phyloP scores from a whole-genome alignment of 1,284 basidiomycete species.

The Cutaneotrichosporon cavernicola region DNA sequence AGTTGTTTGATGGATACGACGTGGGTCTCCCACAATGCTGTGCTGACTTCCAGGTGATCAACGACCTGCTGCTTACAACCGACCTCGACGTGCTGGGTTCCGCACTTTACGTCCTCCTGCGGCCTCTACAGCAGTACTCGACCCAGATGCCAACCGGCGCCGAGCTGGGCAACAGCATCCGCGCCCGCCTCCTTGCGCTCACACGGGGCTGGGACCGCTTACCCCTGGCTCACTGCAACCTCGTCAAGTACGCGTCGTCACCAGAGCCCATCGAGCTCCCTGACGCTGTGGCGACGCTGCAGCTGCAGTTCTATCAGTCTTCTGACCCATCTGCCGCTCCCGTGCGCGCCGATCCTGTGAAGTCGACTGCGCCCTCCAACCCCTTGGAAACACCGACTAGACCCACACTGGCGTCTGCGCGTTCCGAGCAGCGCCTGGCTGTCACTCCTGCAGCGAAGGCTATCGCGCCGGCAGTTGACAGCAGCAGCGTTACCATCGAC shows the following conservation, averaged over 20 bases:
- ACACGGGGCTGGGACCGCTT: conserved; percentile 36
- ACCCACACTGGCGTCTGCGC: conserved; percentile 15
- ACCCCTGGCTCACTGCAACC: conserved; percentile 49
- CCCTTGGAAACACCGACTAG: conserved; percentile 33
- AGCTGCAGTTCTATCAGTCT: conserved; percentile 54
- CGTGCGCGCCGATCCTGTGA: conserved; percentile 1
- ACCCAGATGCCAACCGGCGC: conserved; percentile 67
- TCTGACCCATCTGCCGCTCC: conserved; percentile 10
- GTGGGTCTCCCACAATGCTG: conserved; percentile 58
- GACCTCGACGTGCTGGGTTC: conserved; percentile 86
- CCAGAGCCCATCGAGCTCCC: conserved; percentile 12
- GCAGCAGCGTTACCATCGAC: conserved; percentile 38
- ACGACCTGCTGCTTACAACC: conserved; percentile 79
- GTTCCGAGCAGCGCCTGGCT: conserved; percentile 9
- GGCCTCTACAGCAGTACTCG: conserved; percentile 93
- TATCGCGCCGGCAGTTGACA: conserved; percentile 10
- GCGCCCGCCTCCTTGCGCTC: conserved; percentile 50
- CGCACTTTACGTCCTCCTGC: conserved; percentile 79
- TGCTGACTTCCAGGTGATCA: conserved; percentile 46
- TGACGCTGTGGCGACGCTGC: conserved; percentile 38
- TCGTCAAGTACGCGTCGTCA: conserved; percentile 49
- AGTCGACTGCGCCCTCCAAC: neutral
- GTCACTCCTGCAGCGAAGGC: conserved; percentile 18
- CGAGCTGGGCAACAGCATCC: conserved; percentile 55
- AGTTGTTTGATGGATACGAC: conserved; percentile 95